phyloP scores from a whole-genome alignment of 2,329 filamentous ascomycete genomes.

The Aspergillus sp. region DNA sequence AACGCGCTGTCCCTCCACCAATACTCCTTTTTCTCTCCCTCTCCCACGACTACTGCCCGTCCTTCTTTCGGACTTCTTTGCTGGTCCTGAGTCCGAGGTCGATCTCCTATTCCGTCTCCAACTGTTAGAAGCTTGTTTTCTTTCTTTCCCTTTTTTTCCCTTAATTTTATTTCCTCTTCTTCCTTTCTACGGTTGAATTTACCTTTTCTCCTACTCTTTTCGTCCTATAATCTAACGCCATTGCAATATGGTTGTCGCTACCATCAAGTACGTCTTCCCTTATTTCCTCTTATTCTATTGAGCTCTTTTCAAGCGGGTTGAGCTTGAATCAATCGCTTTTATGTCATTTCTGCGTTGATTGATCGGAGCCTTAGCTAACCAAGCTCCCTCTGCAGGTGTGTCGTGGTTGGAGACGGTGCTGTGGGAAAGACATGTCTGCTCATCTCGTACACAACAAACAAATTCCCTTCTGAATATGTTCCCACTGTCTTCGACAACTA shows the following conservation, averaged over 20 bases:
- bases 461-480: slow-evolving; percentile 99
- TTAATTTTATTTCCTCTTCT: background rate
- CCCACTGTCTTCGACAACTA: slow-evolving; percentile 99
- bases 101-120: slow-evolving; percentile 2
- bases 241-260: slow-evolving; percentile 53
- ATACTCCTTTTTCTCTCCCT: slow-evolving; percentile 1
- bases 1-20: background rate
- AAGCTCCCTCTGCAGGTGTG: slow-evolving; percentile 59
- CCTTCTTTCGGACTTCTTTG: slow-evolving; percentile 1
- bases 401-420: slow-evolving; percentile 98
- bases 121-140: background rate
- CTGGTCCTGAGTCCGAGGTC: background rate
- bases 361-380: slow-evolving; percentile 13
- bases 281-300: slow-evolving; percentile 5
- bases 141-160: background rate
- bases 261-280: slow-evolving; percentile 51
- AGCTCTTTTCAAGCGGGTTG: slow-evolving; percentile 1
- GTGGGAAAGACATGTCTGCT: slow-evolving; percentile 98
- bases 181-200: background rate
- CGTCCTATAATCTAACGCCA: background rate
- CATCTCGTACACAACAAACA: slow-evolving; percentile 99
- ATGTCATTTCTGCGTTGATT: slow-evolving; percentile 5
- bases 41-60: slow-evolving; percentile 4
- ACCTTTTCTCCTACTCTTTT: slow-evolving; percentile 7
- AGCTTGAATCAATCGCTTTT: background rate